phyloP scores from a whole-genome alignment of 1,284 basidiomycete species.

The Athelia sp. region DNA sequence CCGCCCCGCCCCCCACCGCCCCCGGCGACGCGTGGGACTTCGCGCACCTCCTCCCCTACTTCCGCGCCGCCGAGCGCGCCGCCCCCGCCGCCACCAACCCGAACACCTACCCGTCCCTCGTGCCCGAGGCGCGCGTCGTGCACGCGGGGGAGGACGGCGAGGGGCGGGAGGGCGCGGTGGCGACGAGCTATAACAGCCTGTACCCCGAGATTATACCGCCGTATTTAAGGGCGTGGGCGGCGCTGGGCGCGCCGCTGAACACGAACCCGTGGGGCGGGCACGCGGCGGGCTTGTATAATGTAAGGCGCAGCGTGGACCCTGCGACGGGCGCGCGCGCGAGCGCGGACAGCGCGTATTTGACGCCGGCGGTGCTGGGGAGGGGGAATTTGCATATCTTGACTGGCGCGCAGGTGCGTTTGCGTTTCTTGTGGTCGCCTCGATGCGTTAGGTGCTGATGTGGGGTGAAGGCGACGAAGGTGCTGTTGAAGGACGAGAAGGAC shows the following conservation, averaged over 20 bases:
- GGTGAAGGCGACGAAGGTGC: neutral
- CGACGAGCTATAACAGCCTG: neutral
- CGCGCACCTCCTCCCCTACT: constrained; percentile 27
- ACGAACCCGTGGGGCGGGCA: neutral
- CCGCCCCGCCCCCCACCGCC: neutral
- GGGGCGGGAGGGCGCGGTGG: too few species aligned
- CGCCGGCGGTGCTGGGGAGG: neutral
- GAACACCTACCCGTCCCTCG: neutral
- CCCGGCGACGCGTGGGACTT: constrained; percentile 32
- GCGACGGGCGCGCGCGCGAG: neutral
- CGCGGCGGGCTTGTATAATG: neutral
- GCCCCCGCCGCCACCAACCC: neutral
- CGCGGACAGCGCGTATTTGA: constrained; percentile 5
- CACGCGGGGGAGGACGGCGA: neutral
- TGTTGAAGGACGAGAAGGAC: neutral
- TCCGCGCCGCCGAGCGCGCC: neutral
- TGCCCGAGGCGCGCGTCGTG: too few species aligned
- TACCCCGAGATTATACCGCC: neutral
- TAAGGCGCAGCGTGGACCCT: neutral
- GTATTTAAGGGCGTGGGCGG: neutral
- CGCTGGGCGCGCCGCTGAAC: neutral
- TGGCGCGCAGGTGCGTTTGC: constrained; percentile 7
- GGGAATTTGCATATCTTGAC: constrained; percentile 8
- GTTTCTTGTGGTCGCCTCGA: neutral
- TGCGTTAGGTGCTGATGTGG: constrained; percentile 8